Evolutionary conservation across 2,329 filamentous ascomycete genomes (phyloP).

Genomic region (Hymenoscyphus fraxineus): DNA sequence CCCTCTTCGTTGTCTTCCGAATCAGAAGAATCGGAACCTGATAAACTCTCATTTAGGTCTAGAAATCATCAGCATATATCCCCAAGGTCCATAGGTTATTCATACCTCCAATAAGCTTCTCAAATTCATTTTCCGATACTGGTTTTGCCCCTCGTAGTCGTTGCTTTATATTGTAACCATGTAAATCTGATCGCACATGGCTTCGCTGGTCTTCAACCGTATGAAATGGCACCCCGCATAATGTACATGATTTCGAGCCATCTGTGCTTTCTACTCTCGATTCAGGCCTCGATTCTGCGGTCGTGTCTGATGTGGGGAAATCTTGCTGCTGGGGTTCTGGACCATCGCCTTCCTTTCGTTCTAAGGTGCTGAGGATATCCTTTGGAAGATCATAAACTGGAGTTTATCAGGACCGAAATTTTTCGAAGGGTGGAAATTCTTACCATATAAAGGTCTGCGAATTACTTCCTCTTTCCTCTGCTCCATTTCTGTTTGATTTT

Average conservation of each 20-base stretch:
- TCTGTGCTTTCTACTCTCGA: conserved; percentile 41
- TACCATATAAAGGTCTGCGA: conserved; percentile 40
- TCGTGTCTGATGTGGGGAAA: conserved; percentile 23
- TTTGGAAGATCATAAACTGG: conserved; percentile 35
- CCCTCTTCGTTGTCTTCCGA: conserved; percentile 62
- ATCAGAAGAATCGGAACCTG: conserved; percentile 73
- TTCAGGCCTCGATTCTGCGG: conserved; percentile 38
- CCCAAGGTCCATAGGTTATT: background rate
- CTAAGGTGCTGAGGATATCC: conserved; percentile 36
- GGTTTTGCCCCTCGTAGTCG: conserved; percentile 70
- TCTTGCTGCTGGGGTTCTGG: conserved; percentile 26
- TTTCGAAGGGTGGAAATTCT: conserved; percentile 4
- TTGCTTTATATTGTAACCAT: conserved; percentile 92
- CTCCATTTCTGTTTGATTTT: conserved; percentile 26
- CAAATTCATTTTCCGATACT: conserved; percentile 79
- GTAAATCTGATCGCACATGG: conserved; percentile 86
- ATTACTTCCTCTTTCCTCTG: conserved; percentile 38
- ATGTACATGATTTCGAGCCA: conserved; percentile 71
- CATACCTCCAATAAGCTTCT: conserved; percentile 66
- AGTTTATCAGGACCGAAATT: conserved; percentile 14
- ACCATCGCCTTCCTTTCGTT: conserved; percentile 31
- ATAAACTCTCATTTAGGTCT: conserved; percentile 85
- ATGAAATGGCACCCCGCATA: conserved; percentile 71
- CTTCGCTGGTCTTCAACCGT: conserved; percentile 76
- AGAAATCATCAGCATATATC: conserved; percentile 11